Conservation (phyloP, 176 grass and related monocot species). For the Hyparrhenia diplandra region DNA sequence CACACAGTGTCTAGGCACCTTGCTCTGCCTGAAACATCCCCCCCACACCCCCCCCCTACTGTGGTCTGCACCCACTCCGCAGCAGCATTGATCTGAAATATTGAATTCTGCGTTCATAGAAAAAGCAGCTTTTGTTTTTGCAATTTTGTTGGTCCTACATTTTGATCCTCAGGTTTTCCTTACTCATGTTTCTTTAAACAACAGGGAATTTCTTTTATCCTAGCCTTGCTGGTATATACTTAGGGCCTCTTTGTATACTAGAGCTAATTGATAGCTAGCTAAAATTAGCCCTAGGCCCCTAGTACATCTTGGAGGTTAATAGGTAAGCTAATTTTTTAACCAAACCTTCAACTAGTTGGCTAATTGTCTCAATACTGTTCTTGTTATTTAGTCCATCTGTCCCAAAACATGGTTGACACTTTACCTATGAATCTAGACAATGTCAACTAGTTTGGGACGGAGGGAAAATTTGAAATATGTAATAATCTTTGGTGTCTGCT, state of each 20-base stretch:
- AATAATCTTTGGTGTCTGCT: not conserved
- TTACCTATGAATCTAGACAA: too few species aligned
- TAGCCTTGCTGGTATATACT: not conserved
- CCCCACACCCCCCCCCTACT: too few species aligned
- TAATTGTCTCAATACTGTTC: not conserved
- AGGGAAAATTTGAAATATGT: not conserved
- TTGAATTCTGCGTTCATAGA: not conserved
- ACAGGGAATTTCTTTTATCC: not conserved
- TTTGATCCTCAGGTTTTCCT: not conserved
- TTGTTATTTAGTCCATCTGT: not conserved
- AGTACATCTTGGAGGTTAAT: too few species aligned
- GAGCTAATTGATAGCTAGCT: too few species aligned
- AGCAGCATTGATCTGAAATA: not conserved
- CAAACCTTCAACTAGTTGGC: too few species aligned
- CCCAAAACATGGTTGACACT: not conserved
- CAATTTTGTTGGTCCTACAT: not conserved
- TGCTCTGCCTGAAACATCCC: not conserved
- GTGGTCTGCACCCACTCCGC: too few species aligned
- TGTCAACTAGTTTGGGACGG: too few species aligned
- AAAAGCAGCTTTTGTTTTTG: not conserved
- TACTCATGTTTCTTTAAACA: slow-evolving; percentile 2
- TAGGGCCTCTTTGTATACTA: too few species aligned
- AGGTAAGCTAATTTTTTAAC: too few species aligned
- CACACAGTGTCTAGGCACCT: not conserved
- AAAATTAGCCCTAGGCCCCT: too few species aligned